Conservation (phyloP, 2,329 filamentous ascomycete genomes). For the Massarina eburnea region DNA sequence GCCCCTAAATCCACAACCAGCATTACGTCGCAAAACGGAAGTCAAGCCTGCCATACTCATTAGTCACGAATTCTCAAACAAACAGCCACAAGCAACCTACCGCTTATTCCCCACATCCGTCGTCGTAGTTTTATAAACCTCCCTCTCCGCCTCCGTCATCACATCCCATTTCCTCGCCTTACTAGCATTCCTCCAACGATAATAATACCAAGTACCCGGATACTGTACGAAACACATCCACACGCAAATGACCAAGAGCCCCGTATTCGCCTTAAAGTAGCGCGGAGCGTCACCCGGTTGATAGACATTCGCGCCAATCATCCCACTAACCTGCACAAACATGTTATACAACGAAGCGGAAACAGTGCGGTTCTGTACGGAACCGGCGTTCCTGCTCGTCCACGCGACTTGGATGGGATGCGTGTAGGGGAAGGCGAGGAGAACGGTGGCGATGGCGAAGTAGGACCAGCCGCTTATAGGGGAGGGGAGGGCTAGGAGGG, state of each 20-base stretch:
- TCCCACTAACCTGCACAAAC: conserved; percentile 24
- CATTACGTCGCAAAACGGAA: conserved; percentile 5
- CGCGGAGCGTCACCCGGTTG: conserved; percentile 10
- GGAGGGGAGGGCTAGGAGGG: conserved; percentile 9
- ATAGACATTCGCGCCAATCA: conserved; percentile 24
- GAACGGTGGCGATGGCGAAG: conserved; percentile 51
- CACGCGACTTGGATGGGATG: conserved; percentile 58
- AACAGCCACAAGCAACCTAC: conserved; percentile 9
- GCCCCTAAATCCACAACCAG: too few relatives aligned
- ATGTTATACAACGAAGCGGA: conserved; percentile 61
- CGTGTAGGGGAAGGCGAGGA: conserved; percentile 44
- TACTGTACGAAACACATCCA: conserved; percentile 20
- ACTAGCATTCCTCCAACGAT: conserved; percentile 31
- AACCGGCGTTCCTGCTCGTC: conserved; percentile 61
- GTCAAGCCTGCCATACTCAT: neutral
- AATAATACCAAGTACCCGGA: conserved; percentile 25
- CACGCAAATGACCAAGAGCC: conserved; percentile 31
- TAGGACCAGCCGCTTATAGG: conserved; percentile 47
- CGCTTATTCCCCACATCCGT: conserved; percentile 39
- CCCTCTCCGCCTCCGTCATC: conserved; percentile 45
- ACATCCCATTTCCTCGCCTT: conserved; percentile 50
- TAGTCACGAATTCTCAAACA: conserved; percentile 13
- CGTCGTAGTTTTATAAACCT: conserved; percentile 47
- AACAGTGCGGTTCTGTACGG: conserved; percentile 61
- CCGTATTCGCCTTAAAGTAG: conserved; percentile 19